These are phyloP conservation scores for Salix suchowensis DNA, from an alignment of 345 rosid species.

Conservation along the genomic window DNA sequence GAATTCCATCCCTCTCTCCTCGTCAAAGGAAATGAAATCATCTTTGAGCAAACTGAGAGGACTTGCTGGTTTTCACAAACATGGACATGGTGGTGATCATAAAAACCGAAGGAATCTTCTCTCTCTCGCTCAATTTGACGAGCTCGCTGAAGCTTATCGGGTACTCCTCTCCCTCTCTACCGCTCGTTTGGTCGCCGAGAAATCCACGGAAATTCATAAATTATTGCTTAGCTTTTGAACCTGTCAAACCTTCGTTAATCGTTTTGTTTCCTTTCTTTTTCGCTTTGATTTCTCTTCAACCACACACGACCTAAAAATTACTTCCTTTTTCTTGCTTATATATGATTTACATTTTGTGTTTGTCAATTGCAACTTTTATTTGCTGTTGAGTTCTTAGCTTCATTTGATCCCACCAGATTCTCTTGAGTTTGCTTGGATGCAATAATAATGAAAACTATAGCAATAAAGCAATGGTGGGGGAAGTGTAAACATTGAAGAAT, in stretches of 20 bases:
- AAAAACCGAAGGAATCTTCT: conserved; percentile 47
- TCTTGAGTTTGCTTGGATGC: neutral
- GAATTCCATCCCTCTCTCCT: neutral
- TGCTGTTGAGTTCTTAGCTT: neutral
- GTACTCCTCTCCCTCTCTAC: conserved; percentile 21
- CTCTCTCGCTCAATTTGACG: conserved; percentile 49
- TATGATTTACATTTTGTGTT: neutral
- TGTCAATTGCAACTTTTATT: neutral
- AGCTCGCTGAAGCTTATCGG: conserved; percentile 74
- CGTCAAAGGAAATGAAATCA: conserved; percentile 46
- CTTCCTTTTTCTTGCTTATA: neutral
- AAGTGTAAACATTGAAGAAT: neutral
- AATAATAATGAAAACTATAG: neutral
- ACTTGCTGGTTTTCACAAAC: conserved; percentile 46
- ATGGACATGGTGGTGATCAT: conserved; percentile 27
- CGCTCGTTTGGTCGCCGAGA: neutral
- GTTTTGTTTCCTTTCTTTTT: neutral
- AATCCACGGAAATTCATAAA: neutral
- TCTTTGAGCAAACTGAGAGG: conserved; percentile 70
- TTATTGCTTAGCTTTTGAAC: neutral
- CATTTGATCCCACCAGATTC: neutral
- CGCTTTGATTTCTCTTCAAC: neutral
- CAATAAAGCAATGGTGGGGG: neutral
- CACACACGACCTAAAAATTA: neutral
- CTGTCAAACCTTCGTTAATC: neutral